Evolutionary conservation across 2,329 filamentous ascomycete genomes (phyloP), one percentile per base, ranked within the genome.

Genomic region (Fusarium odoratissimum): DNA sequence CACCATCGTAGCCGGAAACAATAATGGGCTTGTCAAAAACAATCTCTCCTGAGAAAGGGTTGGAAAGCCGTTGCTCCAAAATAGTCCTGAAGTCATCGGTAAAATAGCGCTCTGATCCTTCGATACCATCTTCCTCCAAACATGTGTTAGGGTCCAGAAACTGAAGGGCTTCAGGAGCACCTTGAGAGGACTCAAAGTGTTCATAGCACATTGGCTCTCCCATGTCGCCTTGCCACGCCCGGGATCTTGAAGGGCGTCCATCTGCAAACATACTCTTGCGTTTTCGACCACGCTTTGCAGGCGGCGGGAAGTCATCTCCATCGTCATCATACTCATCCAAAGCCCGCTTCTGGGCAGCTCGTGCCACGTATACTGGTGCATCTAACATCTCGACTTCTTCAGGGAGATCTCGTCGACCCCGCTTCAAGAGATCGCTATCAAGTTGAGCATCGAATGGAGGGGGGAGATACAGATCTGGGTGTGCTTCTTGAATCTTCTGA

Each of bases 321-420:
- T 69, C 72, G 11, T 75, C 73, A 12, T 75, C 70, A 28, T 67
- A 63, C 33, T 78, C 79, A 19, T 78, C 76, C 8, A 70, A 60
- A 5, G 69, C 75, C 38, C 79, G 79, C 66, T 82, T 83, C 14
- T 79, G 77, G 17, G 81, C 78, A 52, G 79, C 63, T 69, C 83
- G 82, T 14, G 81, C 80, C n/a, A 77, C 81, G 75, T 89, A 89
- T 33, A 87, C 84, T 6, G 87, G 87, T 4, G 87, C 87, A 57
- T 84, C 82, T 33, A 89, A 76, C n/a, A 84, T 81, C 40, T 86
- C 85, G 23, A 89, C 82, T 55, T 86, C 84, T 14, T 82, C 76
- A 6, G 81, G 80, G 52, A 84, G 81, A 72, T 78, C 73, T 61
- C 83, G 79, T 59, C 83, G 79, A 49, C 82, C 80, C 14, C 79